These are phyloP conservation scores for Trichophyton equinum DNA, from an alignment of 2,329 filamentous ascomycete species.

Conservation along the genomic window DNA sequence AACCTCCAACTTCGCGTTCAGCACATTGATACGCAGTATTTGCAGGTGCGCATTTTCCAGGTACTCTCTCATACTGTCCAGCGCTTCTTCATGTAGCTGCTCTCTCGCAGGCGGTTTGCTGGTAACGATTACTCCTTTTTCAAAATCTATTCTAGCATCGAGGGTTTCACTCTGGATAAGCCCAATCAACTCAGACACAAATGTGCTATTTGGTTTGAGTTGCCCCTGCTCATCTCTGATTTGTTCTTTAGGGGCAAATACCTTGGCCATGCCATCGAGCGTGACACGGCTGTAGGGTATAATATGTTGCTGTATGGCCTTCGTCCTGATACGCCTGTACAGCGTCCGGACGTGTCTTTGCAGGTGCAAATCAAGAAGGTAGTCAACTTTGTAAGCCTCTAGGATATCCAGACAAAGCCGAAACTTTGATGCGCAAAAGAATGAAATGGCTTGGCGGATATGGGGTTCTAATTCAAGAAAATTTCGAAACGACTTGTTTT, in stretches of 20 bases:
- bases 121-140: constrained; percentile 66
- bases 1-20: constrained; percentile 63
- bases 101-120: constrained; percentile 54
- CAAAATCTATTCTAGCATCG: constrained; percentile 70
- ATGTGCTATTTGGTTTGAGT: constrained; percentile 19
- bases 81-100: constrained; percentile 56
- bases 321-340: constrained; percentile 65
- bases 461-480: constrained; percentile 91
- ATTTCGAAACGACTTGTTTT: constrained; percentile 66
- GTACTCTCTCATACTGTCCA: constrained; percentile 57
- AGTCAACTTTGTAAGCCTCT: constrained; percentile 70
- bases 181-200: constrained; percentile 51
- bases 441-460: constrained; percentile 75
- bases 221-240: constrained; percentile 42
- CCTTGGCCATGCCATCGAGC: constrained; percentile 60
- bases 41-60: constrained; percentile 63
- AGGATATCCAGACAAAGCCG: constrained; percentile 71
- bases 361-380: constrained; percentile 79
- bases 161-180: constrained; percentile 66
- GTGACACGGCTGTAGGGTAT: constrained; percentile 81
- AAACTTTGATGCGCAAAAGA: constrained; percentile 86
- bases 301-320: constrained; percentile 89
- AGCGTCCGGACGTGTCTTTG: constrained; percentile 58
- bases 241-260: constrained; percentile 54
- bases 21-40: constrained; percentile 63